These are phyloP conservation scores for Hypomontagnella monticulosa DNA, from an alignment of 495 filamentous ascomycete genomes.

Conservation along the genomic window DNA sequence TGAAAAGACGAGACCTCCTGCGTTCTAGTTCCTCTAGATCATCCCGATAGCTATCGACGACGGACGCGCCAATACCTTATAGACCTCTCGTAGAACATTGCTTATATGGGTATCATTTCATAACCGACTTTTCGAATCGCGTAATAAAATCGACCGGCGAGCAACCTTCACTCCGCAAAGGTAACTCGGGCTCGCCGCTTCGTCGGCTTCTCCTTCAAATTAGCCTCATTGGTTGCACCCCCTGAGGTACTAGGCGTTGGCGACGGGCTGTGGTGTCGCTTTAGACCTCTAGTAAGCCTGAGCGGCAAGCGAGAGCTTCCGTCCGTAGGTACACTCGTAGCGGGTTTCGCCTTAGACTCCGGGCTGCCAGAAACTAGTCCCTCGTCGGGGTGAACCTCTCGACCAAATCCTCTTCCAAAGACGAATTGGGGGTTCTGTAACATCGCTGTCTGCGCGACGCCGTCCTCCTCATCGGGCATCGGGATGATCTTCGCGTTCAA, in stretches of 20 bases:
- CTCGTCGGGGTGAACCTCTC: constrained; percentile 49
- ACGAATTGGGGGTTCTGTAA: constrained; percentile 64
- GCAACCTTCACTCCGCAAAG: constrained; percentile 14
- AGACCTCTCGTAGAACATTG: too few species aligned
- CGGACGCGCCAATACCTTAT: too few species aligned
- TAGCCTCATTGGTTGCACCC: neutral
- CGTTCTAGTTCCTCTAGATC: too few species aligned
- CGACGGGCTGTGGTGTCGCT: constrained; percentile 22
- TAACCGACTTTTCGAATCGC: neutral
- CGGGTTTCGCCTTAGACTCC: constrained; percentile 17
- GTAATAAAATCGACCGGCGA: neutral
- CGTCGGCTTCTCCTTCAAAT: neutral
- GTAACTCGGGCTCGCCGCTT: constrained; percentile 21
- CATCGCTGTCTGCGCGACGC: constrained; percentile 64
- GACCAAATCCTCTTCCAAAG: constrained; percentile 63
- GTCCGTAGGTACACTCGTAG: neutral
- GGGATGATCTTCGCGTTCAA: constrained; percentile 72
- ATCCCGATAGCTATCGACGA: too few species aligned
- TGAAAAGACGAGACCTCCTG: too few species aligned
- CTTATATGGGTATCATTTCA: neutral
- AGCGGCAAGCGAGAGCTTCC: neutral
- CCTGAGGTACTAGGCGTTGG: neutral
- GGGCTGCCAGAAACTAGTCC: constrained; percentile 45
- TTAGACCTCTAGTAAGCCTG: constrained; percentile 15
- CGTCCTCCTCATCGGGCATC: constrained; percentile 59